phyloP scores from a whole-genome alignment of 305 asterid species.

The Fraxinus sp. region DNA sequence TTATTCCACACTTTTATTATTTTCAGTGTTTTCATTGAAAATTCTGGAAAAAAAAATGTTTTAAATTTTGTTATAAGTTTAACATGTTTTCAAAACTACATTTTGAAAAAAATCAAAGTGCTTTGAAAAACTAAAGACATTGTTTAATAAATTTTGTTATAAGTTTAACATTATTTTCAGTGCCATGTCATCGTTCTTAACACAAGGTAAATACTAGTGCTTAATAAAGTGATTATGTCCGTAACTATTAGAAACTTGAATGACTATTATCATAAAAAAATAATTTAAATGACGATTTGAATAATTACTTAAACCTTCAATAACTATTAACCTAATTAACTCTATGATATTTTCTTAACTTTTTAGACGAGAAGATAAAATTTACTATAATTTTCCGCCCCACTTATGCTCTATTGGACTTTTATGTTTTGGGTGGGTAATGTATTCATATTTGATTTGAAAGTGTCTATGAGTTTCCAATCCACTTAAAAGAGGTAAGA shows the following conservation, averaged over 20 bases:
- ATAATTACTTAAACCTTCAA: background rate
- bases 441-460: background rate
- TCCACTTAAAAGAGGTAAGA: background rate
- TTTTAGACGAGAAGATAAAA: background rate
- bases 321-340: background rate
- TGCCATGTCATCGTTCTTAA: background rate
- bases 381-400: background rate
- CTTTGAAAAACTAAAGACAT: too few species aligned
- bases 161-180: background rate
- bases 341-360: background rate
- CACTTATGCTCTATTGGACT: background rate
- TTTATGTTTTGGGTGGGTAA: background rate
- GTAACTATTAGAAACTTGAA: too few species aligned
- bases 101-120: too few species aligned
- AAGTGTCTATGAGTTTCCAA: background rate
- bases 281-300: too few species aligned
- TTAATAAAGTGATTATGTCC: background rate
- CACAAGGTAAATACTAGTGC: background rate
- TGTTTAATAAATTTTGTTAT: too few species aligned
- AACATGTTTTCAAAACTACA: too few species aligned
- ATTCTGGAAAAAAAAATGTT: too few species aligned
- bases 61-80: too few species aligned
- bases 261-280: background rate
- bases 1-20: too few species aligned
- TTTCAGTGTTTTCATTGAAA: too few species aligned